These are phyloP conservation scores for Bonia amplexicaulis DNA, from an alignment of 176 grass and related monocot species.

Conservation along the genomic window DNA sequence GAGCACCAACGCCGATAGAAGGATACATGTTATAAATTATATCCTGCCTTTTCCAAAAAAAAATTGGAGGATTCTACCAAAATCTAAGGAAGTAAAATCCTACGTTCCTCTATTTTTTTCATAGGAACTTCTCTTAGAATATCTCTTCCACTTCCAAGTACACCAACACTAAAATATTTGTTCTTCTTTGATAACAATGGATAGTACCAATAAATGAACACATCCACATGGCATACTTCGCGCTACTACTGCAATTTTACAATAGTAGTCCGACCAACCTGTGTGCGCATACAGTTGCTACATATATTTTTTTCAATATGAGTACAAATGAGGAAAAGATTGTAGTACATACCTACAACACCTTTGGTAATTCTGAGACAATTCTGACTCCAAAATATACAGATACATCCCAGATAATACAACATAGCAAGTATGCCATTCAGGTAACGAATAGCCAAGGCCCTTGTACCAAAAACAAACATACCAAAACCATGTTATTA, in stretches of 20 bases:
- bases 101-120: neutral
- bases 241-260: neutral
- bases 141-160: neutral
- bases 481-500: slow-evolving; percentile 5
- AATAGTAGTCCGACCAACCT: neutral
- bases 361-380: slow-evolving; percentile 72
- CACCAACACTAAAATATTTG: neutral
- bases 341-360: slow-evolving; percentile 62
- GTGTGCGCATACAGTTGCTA: neutral
- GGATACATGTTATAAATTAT: neutral
- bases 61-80: neutral
- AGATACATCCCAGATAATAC: slow-evolving; percentile 92
- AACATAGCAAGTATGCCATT: slow-evolving; percentile 89
- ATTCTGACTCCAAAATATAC: slow-evolving; percentile 85
- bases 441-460: slow-evolving; percentile 81
- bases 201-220: neutral
- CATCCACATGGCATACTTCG: neutral
- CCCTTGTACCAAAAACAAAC: slow-evolving; percentile 51
- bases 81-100: neutral
- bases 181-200: neutral
- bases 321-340: neutral
- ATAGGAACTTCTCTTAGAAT: neutral
- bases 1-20: neutral
- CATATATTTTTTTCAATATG: neutral
- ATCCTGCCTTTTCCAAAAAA: neutral